Evolutionary conservation across 148 eudicot species (phyloP).

Genomic region (Oxyria digyna): DNA sequence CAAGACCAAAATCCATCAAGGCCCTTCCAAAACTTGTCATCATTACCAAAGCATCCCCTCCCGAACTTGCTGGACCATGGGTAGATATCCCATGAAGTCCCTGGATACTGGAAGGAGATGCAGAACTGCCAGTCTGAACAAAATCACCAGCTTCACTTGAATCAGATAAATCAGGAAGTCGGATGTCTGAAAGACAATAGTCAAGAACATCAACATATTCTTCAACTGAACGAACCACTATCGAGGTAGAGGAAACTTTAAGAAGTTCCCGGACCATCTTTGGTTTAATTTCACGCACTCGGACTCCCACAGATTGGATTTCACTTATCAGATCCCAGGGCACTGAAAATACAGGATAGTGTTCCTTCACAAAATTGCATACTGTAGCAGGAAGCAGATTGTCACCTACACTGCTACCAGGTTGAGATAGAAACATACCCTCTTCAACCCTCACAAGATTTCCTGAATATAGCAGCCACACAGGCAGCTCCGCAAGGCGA

Average conservation of each 20-base stretch:
- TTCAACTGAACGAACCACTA: conserved; percentile 55
- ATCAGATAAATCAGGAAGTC: conserved; percentile 26
- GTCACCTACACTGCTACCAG: conserved; percentile 62
- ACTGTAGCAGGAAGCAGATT: conserved; percentile 83
- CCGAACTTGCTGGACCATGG: conserved; percentile 41
- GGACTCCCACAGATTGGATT: conserved; percentile 69
- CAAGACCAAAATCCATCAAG: conserved; percentile 87
- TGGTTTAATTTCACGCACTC: conserved; percentile 86
- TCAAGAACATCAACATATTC: conserved; percentile 89
- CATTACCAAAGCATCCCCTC: conserved; percentile 90
- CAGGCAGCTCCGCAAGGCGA: conserved; percentile 75
- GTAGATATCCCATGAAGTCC: conserved; percentile 44
- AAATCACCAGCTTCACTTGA: conserved; percentile 18
- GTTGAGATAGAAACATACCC: conserved; percentile 98
- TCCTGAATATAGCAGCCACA: conserved; percentile 93
- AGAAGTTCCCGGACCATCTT: conserved; percentile 98
- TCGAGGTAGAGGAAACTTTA: conserved; percentile 57
- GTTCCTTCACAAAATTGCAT: conserved; percentile 94
- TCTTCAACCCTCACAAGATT: conserved; percentile 79
- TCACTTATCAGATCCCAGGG: conserved; percentile 97
- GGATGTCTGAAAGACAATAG: conserved; percentile 87
- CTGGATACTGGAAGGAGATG: conserved; percentile 32
- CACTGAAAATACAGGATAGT: conserved; percentile 95
- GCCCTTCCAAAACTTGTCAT: conserved; percentile 81
- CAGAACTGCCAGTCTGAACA: conserved; percentile 23